Evolutionary conservation across 2,329 filamentous ascomycete genomes (phyloP), one percentile per base, ranked within the genome.

Genomic region (Exophiala dermatitidis): DNA sequence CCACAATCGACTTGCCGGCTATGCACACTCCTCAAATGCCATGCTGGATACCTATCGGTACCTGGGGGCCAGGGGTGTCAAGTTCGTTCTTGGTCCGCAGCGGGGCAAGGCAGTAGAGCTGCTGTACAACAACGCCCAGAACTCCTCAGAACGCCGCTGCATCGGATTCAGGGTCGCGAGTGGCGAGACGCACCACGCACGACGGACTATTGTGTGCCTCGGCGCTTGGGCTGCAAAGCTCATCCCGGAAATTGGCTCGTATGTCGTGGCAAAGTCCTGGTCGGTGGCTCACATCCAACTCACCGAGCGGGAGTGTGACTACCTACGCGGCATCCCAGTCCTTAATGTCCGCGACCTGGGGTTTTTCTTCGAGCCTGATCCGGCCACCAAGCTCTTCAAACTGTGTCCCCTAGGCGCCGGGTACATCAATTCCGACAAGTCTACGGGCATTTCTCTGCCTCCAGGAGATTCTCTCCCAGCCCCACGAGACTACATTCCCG

Each of bases 351-450:
- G 81, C 1, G 81, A 84, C 56, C 68, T 84, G 0, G 81, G 81
- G 0, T 84, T 84, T 70, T 80, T 82, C 67, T 84, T 84, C 53
- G 82, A 84, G 64, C 81, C 82, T 0, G 81, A 84, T 58, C 76
- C 73, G 0, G 71, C 73, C 56, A 83, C 80, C 0, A 74, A 75
- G 26, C 65, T 83, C 3, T 67, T 84, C 41, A 84, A 85, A 67
- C 62, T 85, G 6, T 83, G 80, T 59, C 78, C 79, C 0, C 73
- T 78, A 64, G 79, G 79, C 1, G 77, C 74, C 0, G 82, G 80
- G 0, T 81, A 72, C 57, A 71, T 73, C 46, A 78, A 81, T 59
- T 76, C 75, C 8, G 75, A 80, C 54, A 63, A 62, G 1, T 63
- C 60, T 48, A 66, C 44, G 43, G 74, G 65, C 26, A 69, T 73